Conservation (phyloP, 257 asterid genomes). For the Fraxinus anomala region DNA sequence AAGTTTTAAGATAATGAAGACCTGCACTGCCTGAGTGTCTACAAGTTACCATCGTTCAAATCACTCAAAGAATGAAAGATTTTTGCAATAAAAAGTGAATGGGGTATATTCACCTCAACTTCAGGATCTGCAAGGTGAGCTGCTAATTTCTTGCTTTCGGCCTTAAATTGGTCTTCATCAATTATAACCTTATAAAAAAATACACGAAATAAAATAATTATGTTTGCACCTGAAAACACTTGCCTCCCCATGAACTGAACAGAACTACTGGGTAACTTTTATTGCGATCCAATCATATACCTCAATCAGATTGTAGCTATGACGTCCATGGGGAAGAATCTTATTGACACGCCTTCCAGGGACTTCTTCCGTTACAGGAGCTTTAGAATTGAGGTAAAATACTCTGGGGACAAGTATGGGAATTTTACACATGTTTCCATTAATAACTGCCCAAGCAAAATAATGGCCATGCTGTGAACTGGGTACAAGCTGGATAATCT, state of each 20-base stretch:
- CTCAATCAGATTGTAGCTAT: conserved; percentile 83
- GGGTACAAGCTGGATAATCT: conserved; percentile 89
- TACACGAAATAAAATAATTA: conserved; percentile 16
- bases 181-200: conserved; percentile 56
- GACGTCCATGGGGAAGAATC: conserved; percentile 93
- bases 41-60: conserved; percentile 13
- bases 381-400: conserved; percentile 93
- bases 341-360: conserved; percentile 94
- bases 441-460: conserved; percentile 94
- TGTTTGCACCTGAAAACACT: conserved; percentile 11
- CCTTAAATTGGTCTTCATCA: conserved; percentile 86
- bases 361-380: conserved; percentile 91
- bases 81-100: conserved; percentile 19
- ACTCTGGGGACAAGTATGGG: conserved; percentile 74
- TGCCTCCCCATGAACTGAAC: conserved; percentile 6
- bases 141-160: conserved; percentile 83
- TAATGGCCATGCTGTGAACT: conserved; percentile 70
- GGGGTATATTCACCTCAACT: conserved; percentile 69
- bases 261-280: conserved; percentile 19
- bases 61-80: conserved; percentile 13
- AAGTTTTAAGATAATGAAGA: neutral
- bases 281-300: conserved; percentile 33
- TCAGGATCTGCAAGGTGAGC: conserved; percentile 99
- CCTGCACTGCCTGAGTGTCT: neutral
- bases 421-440: conserved; percentile 82